A percentile compares a stretch with the other conserved stretches of the same genome.
These are phyloP conservation scores for Ceratocystis destructans DNA, from an alignment of 2,329 filamentous ascomycete species.

Conservation along the genomic window DNA sequence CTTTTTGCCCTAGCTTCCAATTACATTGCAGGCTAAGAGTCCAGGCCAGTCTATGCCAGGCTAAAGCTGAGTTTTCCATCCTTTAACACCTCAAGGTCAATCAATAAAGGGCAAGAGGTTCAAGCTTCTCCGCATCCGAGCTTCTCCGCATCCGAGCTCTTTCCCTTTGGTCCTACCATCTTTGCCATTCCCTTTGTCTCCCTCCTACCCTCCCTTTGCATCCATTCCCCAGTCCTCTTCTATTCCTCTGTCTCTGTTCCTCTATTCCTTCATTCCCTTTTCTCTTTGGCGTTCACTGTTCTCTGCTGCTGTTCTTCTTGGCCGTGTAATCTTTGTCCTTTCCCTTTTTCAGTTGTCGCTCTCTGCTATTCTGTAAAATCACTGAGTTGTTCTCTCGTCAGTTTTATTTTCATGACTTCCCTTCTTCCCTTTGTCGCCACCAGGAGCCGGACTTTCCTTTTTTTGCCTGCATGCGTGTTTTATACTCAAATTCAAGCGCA, in stretches of 20 bases:
- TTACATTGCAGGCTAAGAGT: neutral
- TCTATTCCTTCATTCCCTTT: neutral
- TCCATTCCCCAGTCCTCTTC: neutral
- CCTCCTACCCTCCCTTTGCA: neutral
- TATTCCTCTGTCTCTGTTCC: no score
- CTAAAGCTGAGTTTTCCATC: neutral
- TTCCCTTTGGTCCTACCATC: neutral
- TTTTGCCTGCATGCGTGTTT: neutral
- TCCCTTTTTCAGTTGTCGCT: neutral
- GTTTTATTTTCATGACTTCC: neutral
- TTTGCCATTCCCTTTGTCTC: neutral
- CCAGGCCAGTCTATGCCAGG: no score
- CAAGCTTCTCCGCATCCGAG: constrained; percentile 2
- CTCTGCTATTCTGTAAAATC: neutral
- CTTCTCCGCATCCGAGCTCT: neutral
- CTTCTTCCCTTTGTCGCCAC: neutral
- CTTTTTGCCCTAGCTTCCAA: no score
- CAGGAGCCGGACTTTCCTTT: neutral
- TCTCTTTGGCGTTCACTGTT: no score
- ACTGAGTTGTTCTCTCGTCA: neutral
- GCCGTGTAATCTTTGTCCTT: neutral
- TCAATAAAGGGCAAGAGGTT: neutral
- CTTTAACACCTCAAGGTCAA: neutral
- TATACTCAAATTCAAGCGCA: neutral
- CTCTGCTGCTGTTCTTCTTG: neutral